These are phyloP conservation scores for Neurospora africana DNA, from an alignment of 495 filamentous ascomycete species.

Conservation along the genomic window DNA sequence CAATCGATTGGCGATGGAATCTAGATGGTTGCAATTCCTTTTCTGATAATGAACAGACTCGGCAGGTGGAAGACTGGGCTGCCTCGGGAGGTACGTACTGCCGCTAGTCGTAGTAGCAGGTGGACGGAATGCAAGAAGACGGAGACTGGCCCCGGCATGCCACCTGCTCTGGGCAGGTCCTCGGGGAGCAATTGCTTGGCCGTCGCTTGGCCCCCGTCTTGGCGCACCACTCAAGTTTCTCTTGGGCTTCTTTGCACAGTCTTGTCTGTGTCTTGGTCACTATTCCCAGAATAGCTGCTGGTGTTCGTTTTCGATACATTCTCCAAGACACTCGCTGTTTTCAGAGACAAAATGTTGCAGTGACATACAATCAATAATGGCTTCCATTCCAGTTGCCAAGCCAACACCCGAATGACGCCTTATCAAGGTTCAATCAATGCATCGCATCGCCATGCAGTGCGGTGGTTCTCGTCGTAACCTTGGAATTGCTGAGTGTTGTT, in stretches of 20 bases:
- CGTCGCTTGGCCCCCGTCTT: not conserved
- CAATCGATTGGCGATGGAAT: not conserved
- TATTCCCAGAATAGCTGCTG: not conserved
- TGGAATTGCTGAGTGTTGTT: not conserved
- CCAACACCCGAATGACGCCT: not conserved
- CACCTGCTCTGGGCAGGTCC: not conserved
- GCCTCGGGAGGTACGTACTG: not conserved
- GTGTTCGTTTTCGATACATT: not conserved
- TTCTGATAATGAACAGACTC: not conserved
- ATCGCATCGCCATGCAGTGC: not conserved
- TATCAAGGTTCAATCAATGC: not conserved
- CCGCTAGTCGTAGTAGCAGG: not conserved
- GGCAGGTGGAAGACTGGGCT: not conserved
- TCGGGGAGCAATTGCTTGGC: not conserved
- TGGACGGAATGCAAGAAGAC: not conserved
- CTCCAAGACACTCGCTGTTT: not conserved
- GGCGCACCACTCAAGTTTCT: not conserved
- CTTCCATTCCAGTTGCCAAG: not conserved
- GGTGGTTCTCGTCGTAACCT: not conserved
- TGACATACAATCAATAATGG: not conserved
- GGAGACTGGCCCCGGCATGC: not conserved
- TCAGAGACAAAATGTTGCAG: not conserved
- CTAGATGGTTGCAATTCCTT: not conserved
- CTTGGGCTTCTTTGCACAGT: not conserved
- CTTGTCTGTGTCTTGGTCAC: not conserved